Conservation (phyloP, 2,329 filamentous ascomycete genomes). For the Cladophialophora psammophila region DNA sequence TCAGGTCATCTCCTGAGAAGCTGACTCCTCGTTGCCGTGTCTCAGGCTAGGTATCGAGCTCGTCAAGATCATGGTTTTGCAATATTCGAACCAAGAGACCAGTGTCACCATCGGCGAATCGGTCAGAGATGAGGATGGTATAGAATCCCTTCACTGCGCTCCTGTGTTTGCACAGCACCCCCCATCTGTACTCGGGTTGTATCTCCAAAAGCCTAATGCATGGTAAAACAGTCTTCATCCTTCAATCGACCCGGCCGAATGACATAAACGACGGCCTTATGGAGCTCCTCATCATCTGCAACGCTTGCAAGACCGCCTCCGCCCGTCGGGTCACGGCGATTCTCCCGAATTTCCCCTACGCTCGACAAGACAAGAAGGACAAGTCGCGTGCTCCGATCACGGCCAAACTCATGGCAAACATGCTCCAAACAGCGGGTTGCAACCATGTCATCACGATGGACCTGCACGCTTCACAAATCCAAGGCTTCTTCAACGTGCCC, state of each 20-base stretch:
- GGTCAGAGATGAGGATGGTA: constrained; percentile 93
- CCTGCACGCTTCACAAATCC: constrained; percentile 89
- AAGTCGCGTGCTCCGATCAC: constrained; percentile 95
- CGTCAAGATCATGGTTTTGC: constrained; percentile 72
- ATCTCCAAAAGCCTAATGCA: not conserved
- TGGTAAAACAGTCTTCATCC: constrained; percentile 76
- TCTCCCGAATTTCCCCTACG: constrained; percentile 95
- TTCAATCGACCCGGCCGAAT: constrained; percentile 85
- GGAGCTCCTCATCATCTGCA: constrained; percentile 98
- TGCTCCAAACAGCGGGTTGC: constrained; percentile 93
- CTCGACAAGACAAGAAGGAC: constrained; percentile 97
- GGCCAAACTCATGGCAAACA: constrained; percentile 94
- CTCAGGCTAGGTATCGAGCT: constrained; percentile 69
- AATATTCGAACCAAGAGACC: constrained; percentile 69
- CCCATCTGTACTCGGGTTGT: constrained; percentile 2
- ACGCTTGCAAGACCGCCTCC: constrained; percentile 85
- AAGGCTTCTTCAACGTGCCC: constrained; percentile 91
- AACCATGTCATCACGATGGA: constrained; percentile 97
- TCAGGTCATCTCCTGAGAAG: not conserved
- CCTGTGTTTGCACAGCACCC: constrained; percentile 12
- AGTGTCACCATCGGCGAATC: constrained; percentile 91
- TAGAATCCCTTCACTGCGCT: constrained; percentile 34
- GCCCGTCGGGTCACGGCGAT: constrained; percentile 94
- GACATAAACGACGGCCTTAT: constrained; percentile 98
- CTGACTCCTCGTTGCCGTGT: constrained; percentile 8